Conservation (phyloP, 2,329 filamentous ascomycete genomes). For the Cryphonectria parasitica region DNA sequence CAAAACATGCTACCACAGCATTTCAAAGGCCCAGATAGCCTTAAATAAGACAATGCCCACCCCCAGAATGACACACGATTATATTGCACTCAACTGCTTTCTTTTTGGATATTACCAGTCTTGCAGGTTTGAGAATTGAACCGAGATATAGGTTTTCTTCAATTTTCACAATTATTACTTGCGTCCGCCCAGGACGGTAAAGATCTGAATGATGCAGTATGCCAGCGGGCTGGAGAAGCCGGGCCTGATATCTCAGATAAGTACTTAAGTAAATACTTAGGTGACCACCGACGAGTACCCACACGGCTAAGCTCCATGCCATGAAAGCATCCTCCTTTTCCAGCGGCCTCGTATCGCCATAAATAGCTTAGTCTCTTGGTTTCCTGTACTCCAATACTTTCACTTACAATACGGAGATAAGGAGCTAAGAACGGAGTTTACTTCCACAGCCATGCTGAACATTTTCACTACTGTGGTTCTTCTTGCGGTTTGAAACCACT, state of each 20-base stretch:
- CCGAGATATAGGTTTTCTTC: too few relatives aligned
- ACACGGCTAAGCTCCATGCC: background rate
- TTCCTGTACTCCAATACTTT: background rate
- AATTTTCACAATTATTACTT: too few relatives aligned
- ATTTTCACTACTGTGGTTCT: background rate
- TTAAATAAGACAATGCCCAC: too few relatives aligned
- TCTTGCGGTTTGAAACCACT: background rate
- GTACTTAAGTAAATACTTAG: too few relatives aligned
- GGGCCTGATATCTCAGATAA: too few relatives aligned
- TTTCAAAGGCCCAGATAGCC: too few relatives aligned
- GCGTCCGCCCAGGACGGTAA: too few relatives aligned
- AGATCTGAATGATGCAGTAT: too few relatives aligned
- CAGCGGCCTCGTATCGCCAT: background rate
- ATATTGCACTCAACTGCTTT: background rate
- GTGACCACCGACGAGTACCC: background rate
- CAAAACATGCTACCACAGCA: background rate
- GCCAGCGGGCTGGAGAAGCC: too few relatives aligned
- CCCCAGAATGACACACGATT: background rate
- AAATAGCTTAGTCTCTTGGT: background rate
- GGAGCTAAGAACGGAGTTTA: background rate
- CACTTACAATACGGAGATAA: background rate
- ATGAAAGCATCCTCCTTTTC: background rate
- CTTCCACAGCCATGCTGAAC: background rate
- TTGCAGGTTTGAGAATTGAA: background rate
- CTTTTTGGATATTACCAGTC: background rate